Percentiles rank a stretch among this genome's conserved stretches.
Conservation (phyloP, 192 early-diverging fungal genomes). For the Coemansia erecta region DNA sequence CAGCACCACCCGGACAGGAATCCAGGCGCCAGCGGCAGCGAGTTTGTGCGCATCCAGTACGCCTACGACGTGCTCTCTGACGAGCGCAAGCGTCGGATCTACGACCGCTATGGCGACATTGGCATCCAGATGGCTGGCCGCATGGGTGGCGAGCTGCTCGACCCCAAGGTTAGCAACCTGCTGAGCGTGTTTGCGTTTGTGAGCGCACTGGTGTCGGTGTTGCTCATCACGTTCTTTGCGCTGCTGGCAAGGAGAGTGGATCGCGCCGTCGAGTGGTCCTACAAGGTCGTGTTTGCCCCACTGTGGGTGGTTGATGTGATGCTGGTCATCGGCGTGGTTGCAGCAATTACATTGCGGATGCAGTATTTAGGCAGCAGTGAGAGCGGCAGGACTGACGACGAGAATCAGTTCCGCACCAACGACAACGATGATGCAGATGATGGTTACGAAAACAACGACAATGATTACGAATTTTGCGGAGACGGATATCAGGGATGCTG, state of each 20-base stretch:
- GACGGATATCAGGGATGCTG: slow-evolving; percentile 3
- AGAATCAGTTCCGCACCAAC: slow-evolving; percentile 2
- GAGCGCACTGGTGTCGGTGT: slow-evolving; percentile 53
- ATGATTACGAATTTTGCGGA: neutral
- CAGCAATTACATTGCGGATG: neutral
- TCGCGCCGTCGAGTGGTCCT: slow-evolving; percentile 66
- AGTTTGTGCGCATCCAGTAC: slow-evolving; percentile 83
- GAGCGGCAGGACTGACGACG: slow-evolving; percentile 14
- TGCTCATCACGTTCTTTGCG: slow-evolving; percentile 80
- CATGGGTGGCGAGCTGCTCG: slow-evolving; percentile 63
- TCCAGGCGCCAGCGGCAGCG: slow-evolving; percentile 59
- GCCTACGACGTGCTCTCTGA: slow-evolving; percentile 80
- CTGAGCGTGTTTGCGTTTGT: slow-evolving; percentile 60
- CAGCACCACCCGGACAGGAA: slow-evolving; percentile 93
- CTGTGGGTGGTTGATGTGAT: slow-evolving; percentile 71
- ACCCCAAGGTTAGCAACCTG: slow-evolving; percentile 64
- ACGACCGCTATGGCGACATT: slow-evolving; percentile 85
- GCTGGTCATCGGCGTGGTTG: slow-evolving; percentile 33
- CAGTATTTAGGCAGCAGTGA: slow-evolving; percentile 18
- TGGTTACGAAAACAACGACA: slow-evolving; percentile 15
- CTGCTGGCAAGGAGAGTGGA: slow-evolving; percentile 79
- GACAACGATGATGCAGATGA: slow-evolving; percentile 26
- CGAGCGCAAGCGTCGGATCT: slow-evolving; percentile 80
- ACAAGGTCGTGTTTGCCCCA: slow-evolving; percentile 75
- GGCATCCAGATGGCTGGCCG: slow-evolving; percentile 75